phyloP scores from a whole-genome alignment of 2,329 filamentous ascomycete species.

The Ceratocystis alfenasii region DNA sequence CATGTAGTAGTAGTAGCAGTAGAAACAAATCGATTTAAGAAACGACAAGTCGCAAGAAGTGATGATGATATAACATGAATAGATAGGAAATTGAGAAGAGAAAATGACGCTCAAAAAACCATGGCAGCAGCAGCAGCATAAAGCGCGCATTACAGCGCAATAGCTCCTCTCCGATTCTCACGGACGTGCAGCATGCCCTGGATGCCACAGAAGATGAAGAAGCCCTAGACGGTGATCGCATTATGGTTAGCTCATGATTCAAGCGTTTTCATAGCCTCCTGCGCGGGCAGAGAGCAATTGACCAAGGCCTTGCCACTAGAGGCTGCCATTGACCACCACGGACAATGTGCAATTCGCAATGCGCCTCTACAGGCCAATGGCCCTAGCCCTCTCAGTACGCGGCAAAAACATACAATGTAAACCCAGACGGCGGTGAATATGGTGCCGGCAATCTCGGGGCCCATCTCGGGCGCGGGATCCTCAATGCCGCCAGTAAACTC shows the following conservation, averaged over 20 bases:
- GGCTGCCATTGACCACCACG: not conserved
- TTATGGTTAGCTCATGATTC: not conserved
- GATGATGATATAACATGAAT: conserved; percentile 1
- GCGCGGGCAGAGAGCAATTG: not conserved
- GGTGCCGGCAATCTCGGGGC: conserved; percentile 65
- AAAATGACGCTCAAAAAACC: conserved; percentile 9
- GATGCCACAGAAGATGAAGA: conserved; percentile 82
- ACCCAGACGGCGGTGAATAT: conserved; percentile 81
- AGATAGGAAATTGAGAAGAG: not conserved
- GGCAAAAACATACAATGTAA: conserved; percentile 60
- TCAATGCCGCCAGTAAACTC: conserved; percentile 67
- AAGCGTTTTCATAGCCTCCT: too few species aligned
- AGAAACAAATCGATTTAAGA: not conserved
- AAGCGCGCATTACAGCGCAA: conserved; percentile 46
- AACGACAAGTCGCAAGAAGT: not conserved
- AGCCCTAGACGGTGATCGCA: conserved; percentile 45
- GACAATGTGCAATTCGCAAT: not conserved
- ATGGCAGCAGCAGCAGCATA: conserved; percentile 5
- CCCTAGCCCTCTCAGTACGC: not conserved
- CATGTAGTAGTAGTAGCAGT: not conserved
- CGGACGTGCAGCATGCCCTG: conserved; percentile 79
- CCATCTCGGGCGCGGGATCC: conserved; percentile 57
- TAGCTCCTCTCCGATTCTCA: conserved; percentile 65
- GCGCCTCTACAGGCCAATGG: not conserved
- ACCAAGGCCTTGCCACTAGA: not conserved